Conservation (phyloP, 495 filamentous ascomycete species). For the Poronia punctata region DNA sequence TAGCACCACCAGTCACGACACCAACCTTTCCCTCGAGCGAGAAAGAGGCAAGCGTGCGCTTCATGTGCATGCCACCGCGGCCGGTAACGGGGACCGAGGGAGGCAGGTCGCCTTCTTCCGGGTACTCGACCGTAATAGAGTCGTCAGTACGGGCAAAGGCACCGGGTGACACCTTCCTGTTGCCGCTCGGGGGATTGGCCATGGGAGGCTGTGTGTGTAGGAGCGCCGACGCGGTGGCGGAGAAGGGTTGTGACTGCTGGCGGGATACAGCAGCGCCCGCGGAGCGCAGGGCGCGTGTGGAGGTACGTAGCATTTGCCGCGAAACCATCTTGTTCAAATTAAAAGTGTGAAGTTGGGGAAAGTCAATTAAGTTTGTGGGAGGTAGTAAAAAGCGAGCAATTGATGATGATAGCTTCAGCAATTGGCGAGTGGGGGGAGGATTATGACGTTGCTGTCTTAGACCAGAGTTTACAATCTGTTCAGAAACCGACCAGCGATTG, state of each 20-base stretch:
- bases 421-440: no score
- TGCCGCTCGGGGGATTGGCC: conserved; percentile 19
- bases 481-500: no score
- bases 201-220: conserved; percentile 24
- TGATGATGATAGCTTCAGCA: no score
- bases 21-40: conserved; percentile 71
- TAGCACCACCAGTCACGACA: conserved; percentile 78
- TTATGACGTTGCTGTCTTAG: no score
- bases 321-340: conserved; percentile 15
- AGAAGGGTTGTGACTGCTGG: conserved; percentile 1
- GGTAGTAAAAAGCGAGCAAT: no score
- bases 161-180: conserved; percentile 30
- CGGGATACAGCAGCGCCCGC: conserved; percentile 4
- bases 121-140: conserved; percentile 67
- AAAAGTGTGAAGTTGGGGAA: no score
- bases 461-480: no score
- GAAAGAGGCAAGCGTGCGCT: conserved; percentile 51
- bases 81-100: conserved; percentile 59
- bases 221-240: conserved; percentile 13
- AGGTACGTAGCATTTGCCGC: conserved; percentile 7
- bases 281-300: conserved; percentile 12
- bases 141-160: conserved; percentile 73
- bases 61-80: conserved; percentile 52
- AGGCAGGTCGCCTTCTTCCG: conserved; percentile 61
- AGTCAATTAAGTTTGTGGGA: conserved; percentile 3